Conservation (phyloP, 805 yeast species). For the Hanseniaspora occidentalis region DNA sequence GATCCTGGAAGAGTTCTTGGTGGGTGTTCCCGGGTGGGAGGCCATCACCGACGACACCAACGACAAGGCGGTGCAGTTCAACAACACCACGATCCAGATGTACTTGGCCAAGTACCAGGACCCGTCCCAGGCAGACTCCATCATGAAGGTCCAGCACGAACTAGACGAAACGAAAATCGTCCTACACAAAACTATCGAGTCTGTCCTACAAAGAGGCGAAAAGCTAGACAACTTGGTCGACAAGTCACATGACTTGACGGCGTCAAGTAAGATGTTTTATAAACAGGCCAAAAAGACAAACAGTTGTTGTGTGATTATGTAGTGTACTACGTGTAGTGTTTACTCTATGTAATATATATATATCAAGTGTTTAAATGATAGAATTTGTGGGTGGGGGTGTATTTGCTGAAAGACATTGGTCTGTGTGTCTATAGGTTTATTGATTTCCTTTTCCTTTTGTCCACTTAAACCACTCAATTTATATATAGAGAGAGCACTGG, state of each 20-base stretch:
- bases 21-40: constrained; percentile 76
- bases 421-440: too few species aligned
- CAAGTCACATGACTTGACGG: constrained; percentile 84
- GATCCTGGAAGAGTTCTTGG: constrained; percentile 77
- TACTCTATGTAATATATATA: not conserved
- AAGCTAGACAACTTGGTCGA: constrained; percentile 88
- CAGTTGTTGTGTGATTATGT: constrained; percentile 75
- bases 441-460: too few species aligned
- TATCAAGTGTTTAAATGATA: too few species aligned
- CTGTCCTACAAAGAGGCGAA: constrained; percentile 92
- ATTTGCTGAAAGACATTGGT: too few species aligned
- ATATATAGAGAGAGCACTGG: too few species aligned
- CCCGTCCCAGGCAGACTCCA: constrained; percentile 92
- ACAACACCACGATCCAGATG: constrained; percentile 26
- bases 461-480: too few species aligned
- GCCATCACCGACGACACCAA: constrained; percentile 31
- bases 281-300: constrained; percentile 93
- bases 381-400: too few species aligned
- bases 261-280: constrained; percentile 86
- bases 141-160: constrained; percentile 95
- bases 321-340: constrained; percentile 7
- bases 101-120: constrained; percentile 84
- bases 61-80: constrained; percentile 19
- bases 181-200: constrained; percentile 88
- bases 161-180: constrained; percentile 95